Percentiles rank a stretch among this genome's conserved stretches.
These are phyloP conservation scores for Ceratobasidium sp. DNA, from an alignment of 1,284 basidiomycete species.

Conservation along the genomic window DNA sequence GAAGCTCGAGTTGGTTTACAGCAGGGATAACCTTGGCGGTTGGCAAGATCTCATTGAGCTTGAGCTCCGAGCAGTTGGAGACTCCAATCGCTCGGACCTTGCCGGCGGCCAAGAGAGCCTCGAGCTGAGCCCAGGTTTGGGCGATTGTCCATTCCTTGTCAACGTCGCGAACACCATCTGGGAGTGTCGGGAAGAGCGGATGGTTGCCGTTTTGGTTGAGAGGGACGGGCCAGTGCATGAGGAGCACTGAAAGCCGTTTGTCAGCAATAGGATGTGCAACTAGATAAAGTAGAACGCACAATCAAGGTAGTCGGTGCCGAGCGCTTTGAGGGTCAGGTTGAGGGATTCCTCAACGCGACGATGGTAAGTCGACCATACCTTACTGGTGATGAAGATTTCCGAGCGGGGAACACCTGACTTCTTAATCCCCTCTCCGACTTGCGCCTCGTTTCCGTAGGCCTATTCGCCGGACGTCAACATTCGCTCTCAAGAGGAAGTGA, in stretches of 20 bases:
- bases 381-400: constrained; percentile 78
- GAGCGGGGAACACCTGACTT: constrained; percentile 81
- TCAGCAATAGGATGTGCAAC: constrained; percentile 26
- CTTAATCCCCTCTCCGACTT: constrained; percentile 86
- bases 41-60: constrained; percentile 60
- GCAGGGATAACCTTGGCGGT: constrained; percentile 74
- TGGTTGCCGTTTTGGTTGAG: constrained; percentile 82
- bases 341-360: constrained; percentile 79
- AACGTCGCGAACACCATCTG: constrained; percentile 77
- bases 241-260: constrained; percentile 65
- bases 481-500: neutral
- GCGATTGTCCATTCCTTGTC: constrained; percentile 73
- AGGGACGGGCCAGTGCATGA: constrained; percentile 87
- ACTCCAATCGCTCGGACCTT: constrained; percentile 88
- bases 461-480: neutral
- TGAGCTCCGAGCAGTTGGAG: constrained; percentile 69
- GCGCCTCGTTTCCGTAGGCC: constrained; percentile 80
- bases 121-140: constrained; percentile 88
- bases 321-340: constrained; percentile 76
- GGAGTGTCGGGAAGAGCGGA: constrained; percentile 73
- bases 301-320: constrained; percentile 85
- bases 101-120: constrained; percentile 67
- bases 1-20: constrained; percentile 77
- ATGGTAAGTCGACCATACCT: constrained; percentile 69
- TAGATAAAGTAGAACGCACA: constrained; percentile 59